Evolutionary conservation across 2,329 filamentous ascomycete genomes (phyloP), one percentile per base, ranked within the genome.

Genomic region (Penicillium italicum): DNA sequence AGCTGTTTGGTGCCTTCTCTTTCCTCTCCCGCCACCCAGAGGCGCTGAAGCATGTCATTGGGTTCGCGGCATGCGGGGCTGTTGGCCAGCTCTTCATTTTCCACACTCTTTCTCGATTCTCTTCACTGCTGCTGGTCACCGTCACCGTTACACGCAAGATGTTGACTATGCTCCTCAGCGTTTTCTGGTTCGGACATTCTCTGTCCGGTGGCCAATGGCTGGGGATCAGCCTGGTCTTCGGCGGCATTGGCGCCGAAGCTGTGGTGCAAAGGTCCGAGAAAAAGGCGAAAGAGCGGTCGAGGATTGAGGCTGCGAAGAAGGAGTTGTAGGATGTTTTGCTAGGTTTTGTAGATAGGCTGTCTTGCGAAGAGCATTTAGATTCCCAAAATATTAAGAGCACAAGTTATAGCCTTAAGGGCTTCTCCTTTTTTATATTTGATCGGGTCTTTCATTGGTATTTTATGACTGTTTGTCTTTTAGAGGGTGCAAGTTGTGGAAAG

Each of bases 121-220:
- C 90, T 10, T 94, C 89, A 10, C 83, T 99, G 46, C 82, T 97
- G 49, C 85, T 99, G 47, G 93, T 97, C 41, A 97, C 94, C 5
- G 92, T 99, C 3, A 99, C 91, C 2, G 94, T 99, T 43, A 99
- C 94, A 43, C 84, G 94, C 69, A 99, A 99, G 79, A 99, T 99
- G 94, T 84, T 97, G 72, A 97, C 93, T 63, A 99, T 99, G 94
- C 90, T 97, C 57, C 81, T 97, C 49, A 96, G 91, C 51, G 94
- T 99, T 28, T 80, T 97, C 58, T 91, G 91, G 77, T 99, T 97
- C 72, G 94, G 94, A 28, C 94, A 99, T 74, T 84, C 83, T 60
- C 82, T 99, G 46, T 89, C 85, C 28, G 77, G 79, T n/a, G 95
- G 93, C 82, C 94, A 99, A 77, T 96, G 92, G 90, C 78, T 95